Evolutionary conservation across 1,139 yeast genomes (phyloP).

Genomic region (Saccharomyces hybrid): DNA sequence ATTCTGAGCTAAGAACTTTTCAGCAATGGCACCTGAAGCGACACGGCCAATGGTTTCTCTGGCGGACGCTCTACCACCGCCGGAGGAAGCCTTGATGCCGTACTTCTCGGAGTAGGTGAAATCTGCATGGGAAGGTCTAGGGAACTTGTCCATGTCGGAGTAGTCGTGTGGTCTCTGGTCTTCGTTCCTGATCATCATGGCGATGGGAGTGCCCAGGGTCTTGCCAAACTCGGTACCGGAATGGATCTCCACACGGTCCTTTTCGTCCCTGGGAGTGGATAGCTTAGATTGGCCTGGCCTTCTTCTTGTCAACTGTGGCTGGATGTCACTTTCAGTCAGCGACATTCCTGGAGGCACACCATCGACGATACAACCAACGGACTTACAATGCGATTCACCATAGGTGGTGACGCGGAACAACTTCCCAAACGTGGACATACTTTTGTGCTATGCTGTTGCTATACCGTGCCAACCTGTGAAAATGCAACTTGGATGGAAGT

Average conservation of each 20-base stretch:
- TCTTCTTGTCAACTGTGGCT: conserved; percentile 92
- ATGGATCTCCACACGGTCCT: conserved; percentile 86
- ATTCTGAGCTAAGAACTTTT: conserved; percentile 69
- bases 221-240: conserved; percentile 89
- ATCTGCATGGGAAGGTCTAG: conserved; percentile 98
- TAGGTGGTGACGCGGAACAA: conserved; percentile 78
- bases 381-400: conserved; percentile 96
- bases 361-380: conserved; percentile 98
- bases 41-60: conserved; percentile 98
- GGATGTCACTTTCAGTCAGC: conserved; percentile 79
- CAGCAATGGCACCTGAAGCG: conserved; percentile 98
- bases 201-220: conserved; percentile 93
- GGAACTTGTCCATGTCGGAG: conserved; percentile 88
- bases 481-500: no score
- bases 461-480: no score
- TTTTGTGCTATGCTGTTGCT: no score
- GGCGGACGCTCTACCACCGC: conserved; percentile 96
- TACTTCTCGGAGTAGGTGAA: conserved; percentile 86
- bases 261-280: conserved; percentile 92
- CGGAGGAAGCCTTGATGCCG: conserved; percentile 87
- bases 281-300: conserved; percentile 95
- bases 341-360: conserved; percentile 96
- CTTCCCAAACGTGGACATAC: conserved; percentile 63
- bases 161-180: conserved; percentile 97
- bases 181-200: conserved; percentile 84